A percentile compares a stretch with the other conserved stretches of the same genome.
phyloP scores from a whole-genome alignment of 805 yeast genomes.

The Dipodascus geniculatus region DNA sequence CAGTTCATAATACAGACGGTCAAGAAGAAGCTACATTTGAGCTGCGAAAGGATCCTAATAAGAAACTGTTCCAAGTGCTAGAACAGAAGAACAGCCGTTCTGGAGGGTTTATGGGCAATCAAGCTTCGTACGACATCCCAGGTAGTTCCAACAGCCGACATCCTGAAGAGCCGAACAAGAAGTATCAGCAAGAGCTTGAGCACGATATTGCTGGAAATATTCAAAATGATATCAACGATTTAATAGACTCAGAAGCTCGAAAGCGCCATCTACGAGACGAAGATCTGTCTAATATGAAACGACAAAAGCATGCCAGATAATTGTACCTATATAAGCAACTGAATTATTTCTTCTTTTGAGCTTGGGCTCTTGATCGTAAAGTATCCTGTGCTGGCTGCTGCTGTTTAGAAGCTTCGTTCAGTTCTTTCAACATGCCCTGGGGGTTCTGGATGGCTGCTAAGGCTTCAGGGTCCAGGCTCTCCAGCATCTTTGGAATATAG shows the following conservation, averaged over 20 bases:
- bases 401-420: slow-evolving; percentile 25
- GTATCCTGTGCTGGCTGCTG: slow-evolving; percentile 16
- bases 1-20: neutral
- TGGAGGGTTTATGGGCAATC: slow-evolving; percentile 22
- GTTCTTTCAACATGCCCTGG: slow-evolving; percentile 6
- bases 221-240: slow-evolving; percentile 9
- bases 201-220: slow-evolving; percentile 2
- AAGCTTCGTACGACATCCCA: slow-evolving; percentile 16
- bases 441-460: slow-evolving; percentile 23
- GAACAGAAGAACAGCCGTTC: slow-evolving; percentile 18
- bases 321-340: too few species aligned
- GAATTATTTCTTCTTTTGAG: neutral
- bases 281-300: neutral
- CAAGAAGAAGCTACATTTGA: neutral
- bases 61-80: slow-evolving; percentile 26
- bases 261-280: slow-evolving; percentile 3
- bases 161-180: slow-evolving; percentile 4
- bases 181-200: neutral
- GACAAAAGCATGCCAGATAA: neutral
- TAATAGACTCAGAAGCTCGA: slow-evolving; percentile 8
- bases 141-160: slow-evolving; percentile 1
- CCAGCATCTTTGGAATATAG: slow-evolving; percentile 22
- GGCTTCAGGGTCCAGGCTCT: slow-evolving; percentile 25
- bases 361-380: neutral
- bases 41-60: slow-evolving; percentile 2